Evolutionary conservation across 306 rosid species (phyloP), one percentile per base, ranked within the genome.

Genomic region (Comarum palustre): DNA sequence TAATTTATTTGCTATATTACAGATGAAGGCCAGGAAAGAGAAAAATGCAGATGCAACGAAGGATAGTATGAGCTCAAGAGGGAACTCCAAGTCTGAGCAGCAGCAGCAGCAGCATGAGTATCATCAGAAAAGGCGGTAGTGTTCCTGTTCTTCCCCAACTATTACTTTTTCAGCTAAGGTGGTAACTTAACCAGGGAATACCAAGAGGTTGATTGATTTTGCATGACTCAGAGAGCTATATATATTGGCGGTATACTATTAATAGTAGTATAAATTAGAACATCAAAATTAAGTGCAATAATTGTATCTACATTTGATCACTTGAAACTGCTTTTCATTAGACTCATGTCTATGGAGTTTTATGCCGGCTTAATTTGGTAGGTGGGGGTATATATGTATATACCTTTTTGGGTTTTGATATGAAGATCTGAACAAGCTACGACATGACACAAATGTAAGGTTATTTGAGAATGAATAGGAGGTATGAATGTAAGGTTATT

Each of bases 121-220:
- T 31, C 63, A 29, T 31, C 67, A 32, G 67, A 42, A 32, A 61
- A 61, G 24, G 43, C 3, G 45, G 25, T 8, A 34, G 65, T 59
- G 65, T 59, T 59, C 65, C 41, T 57, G 34, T 57, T 59, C 65
- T 59, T 29, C 65, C 65, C 11, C 65, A 59, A 29, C 65, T 59
- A 16, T n/a, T 15, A 59, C 65, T 5, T 15, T 31, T 27, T 58
- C 63, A 29, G 15, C 14, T 61, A 17, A 61, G 25, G 45, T 34
- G 43, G 67, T 32, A 34, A 61, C 43, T 61, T 61, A 34, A 34
- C 45, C 43, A 17, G 7, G 14, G 45, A 32, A 34, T 15, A 25
- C 65, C 22, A 0, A 11, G 20, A 31, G 29, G 65, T 14, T 38
- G 65, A 59, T 59, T n/a, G n/a, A 16, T 59, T 59, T 59, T 59